These are phyloP conservation scores for Collariella sp. DNA, from an alignment of 495 filamentous ascomycete species.

Conservation along the genomic window DNA sequence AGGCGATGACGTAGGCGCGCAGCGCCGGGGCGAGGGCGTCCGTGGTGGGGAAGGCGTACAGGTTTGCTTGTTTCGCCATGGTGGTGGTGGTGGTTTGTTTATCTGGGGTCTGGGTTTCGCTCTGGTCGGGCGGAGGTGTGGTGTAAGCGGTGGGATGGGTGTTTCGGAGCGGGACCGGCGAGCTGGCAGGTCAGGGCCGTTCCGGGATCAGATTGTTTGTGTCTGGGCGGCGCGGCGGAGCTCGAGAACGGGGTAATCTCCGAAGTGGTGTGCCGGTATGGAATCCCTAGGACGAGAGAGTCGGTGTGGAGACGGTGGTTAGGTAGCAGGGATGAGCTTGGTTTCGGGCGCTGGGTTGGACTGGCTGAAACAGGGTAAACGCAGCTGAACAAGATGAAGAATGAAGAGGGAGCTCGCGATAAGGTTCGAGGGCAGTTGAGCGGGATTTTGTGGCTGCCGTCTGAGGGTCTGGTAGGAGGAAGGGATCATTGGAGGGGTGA, in stretches of 20 bases:
- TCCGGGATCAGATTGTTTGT: not conserved
- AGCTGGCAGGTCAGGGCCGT: not conserved
- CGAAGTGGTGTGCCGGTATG: not conserved
- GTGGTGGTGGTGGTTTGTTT: conserved; percentile 16
- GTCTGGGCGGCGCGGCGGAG: not conserved
- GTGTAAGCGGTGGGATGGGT: not conserved
- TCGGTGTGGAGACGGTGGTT: not conserved
- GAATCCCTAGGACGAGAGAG: not conserved
- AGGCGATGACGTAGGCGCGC: conserved; percentile 68
- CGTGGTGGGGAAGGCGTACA: conserved; percentile 67
- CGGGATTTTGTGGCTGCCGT: conserved; percentile 3
- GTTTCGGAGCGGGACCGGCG: not conserved
- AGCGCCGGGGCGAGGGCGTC: conserved; percentile 64
- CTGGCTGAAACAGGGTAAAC: not conserved
- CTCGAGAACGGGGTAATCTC: not conserved
- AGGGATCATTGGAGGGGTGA: not conserved
- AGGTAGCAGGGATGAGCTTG: too few species aligned
- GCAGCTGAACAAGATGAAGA: not conserved
- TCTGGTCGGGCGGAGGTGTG: not conserved
- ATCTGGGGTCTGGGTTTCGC: not conserved
- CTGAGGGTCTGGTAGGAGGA: not conserved
- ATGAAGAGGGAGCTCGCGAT: not conserved
- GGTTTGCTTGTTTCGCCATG: conserved; percentile 71
- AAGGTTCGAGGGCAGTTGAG: not conserved
- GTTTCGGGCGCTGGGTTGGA: not conserved